Base-by-base conservation (phyloP, 805 yeast genomes). In the Metschnikowia lachancei region DNA sequence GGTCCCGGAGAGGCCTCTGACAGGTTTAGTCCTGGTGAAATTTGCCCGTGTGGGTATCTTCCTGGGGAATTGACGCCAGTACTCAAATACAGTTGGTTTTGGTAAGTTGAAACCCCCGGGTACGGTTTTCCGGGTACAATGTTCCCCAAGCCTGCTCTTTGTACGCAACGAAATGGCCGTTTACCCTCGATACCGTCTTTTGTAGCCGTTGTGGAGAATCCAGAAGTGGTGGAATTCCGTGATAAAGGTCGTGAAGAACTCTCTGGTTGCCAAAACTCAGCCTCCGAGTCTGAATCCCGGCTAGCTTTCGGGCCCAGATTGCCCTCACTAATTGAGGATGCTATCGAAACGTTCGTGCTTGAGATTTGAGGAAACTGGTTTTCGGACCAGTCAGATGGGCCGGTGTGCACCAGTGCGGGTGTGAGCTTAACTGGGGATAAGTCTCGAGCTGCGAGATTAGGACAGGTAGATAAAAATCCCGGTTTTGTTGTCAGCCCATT, bases 111-210 rank as follows among this genome's bases (percentile, higher is more conserved):
- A 37, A 31, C n/a, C 11, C 22, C 22, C 26, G 22, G 16, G 3
- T 16, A 13, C 14, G 40, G 8, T n/a, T 43, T 36, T 39, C 54
- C 60, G 18, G 64, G 52, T 22, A 70, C 56, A 6, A 68, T 52
- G 39, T 64, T 64, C 38, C 59, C 58, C 2, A 72, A 63, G 48
- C 66, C 70, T 2, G 64, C 59, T n/a, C 65, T 63, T 5, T 70
- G 72, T 0, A 73, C 72, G 22, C 59, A 60, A 39, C 82, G 65
- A 54, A 74, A 80, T 36, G 79, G 67, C 39, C 77, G 65, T 49
- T 77, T 76, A 4, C 90, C 90, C 58, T 83, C 87, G 3, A 83
- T 62, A 0, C 90, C 89, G 60, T 84, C 89, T 54, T 84, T 83
- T 14, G 87, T 82, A 18, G 89, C 89, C 4, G 85, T 82, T 33